Evolutionary conservation across 2,329 filamentous ascomycete species (phyloP).

Genomic region (Xylaria multiplex): DNA sequence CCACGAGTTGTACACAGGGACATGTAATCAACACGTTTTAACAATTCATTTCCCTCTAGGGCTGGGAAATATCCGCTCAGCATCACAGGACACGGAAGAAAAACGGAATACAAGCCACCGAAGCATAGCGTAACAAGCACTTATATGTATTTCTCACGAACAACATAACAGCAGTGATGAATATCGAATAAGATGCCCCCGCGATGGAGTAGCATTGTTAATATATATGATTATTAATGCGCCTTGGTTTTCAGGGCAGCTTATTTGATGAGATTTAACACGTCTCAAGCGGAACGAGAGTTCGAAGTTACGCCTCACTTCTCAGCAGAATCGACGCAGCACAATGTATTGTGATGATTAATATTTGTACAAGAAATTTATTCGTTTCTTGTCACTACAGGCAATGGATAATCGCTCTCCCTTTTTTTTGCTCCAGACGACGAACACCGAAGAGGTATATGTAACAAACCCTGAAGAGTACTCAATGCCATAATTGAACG

Average conservation of each 20-base stretch:
- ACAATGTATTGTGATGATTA: constrained; percentile 1
- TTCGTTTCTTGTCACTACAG: constrained; percentile 50
- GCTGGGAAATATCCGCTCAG: no score
- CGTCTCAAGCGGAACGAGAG: not conserved
- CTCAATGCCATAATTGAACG: constrained; percentile 41
- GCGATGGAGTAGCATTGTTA: no score
- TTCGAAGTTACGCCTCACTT: not conserved
- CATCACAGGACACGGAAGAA: no score
- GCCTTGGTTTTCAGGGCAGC: not conserved
- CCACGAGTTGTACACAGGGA: no score
- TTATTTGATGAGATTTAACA: not conserved
- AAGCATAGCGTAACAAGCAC: no score
- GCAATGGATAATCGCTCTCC: constrained; percentile 45
- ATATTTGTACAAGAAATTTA: constrained; percentile 48
- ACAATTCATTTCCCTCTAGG: no score
- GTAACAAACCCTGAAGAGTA: constrained; percentile 46
- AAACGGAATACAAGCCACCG: no score
- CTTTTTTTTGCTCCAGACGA: constrained; percentile 42
- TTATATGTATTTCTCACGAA: no score
- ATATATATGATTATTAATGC: no score
- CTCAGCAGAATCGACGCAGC: not conserved
- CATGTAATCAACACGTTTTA: no score
- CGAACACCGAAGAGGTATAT: constrained; percentile 49
- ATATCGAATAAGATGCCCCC: no score
- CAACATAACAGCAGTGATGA: no score